Evolutionary conservation across 768 basidiomycete genomes (phyloP).

Genomic region (Suillus spraguei): DNA sequence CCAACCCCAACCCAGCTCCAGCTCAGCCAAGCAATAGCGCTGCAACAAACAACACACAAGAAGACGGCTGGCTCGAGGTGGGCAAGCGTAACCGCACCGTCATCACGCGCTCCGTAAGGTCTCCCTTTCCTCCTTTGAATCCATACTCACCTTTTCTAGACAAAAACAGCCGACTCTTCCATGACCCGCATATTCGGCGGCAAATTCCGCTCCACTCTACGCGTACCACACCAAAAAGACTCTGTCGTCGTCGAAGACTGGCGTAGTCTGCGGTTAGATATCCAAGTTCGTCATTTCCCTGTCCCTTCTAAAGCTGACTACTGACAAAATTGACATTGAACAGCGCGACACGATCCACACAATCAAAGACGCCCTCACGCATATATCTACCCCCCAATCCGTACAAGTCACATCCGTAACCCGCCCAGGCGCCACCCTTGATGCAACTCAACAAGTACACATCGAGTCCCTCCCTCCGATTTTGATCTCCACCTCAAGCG

Average conservation of each 20-base stretch:
- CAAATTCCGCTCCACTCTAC: conserved; percentile 85
- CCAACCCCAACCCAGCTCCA: conserved; percentile 37
- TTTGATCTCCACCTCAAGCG: conserved; percentile 89
- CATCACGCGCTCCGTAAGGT: conserved; percentile 78
- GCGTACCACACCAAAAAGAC: conserved; percentile 81
- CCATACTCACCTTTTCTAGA: conserved; percentile 40
- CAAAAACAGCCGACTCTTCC: conserved; percentile 80
- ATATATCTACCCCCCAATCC: conserved; percentile 77
- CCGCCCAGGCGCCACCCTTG: conserved; percentile 58
- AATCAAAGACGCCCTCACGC: conserved; percentile 80
- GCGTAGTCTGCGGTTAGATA: conserved; percentile 86
- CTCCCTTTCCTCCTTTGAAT: conserved; percentile 3
- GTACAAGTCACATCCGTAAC: conserved; percentile 70
- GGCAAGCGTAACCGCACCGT: conserved; percentile 84
- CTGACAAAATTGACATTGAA: neutral
- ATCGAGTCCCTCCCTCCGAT: conserved; percentile 83
- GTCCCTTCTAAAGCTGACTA: neutral
- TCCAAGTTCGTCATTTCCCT: conserved; percentile 55
- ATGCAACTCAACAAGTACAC: conserved; percentile 72
- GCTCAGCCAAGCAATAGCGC: conserved; percentile 20
- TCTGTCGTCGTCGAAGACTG: conserved; percentile 93
- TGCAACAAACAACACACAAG: conserved; percentile 25
- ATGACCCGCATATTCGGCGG: conserved; percentile 94
- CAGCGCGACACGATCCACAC: conserved; percentile 75
- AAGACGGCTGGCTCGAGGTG: conserved; percentile 89